These are phyloP conservation scores for Beauveria sp. DNA, from an alignment of 2,329 filamentous ascomycete species.

Conservation along the genomic window DNA sequence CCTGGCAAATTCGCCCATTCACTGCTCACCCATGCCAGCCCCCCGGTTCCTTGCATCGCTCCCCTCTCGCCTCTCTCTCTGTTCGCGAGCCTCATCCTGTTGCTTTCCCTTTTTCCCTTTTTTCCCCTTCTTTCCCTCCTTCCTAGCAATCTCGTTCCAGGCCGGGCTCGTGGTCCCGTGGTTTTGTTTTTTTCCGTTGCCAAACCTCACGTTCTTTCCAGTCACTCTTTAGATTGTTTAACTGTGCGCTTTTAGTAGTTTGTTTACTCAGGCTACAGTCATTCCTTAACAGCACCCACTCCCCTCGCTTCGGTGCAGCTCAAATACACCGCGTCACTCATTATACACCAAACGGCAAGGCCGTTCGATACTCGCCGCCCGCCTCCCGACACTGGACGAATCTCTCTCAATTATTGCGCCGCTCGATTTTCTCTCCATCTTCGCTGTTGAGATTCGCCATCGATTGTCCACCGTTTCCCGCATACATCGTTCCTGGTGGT, in stretches of 20 bases:
- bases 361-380: background rate
- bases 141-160: conserved; percentile 11
- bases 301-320: background rate
- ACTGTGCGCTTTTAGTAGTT: background rate
- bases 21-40: background rate
- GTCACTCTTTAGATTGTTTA: conserved; percentile 9
- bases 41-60: background rate
- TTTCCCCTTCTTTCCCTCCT: background rate
- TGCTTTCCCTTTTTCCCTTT: background rate
- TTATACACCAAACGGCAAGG: background rate
- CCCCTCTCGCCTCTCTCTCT: background rate
- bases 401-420: background rate
- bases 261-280: conserved; percentile 9
- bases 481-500: conserved; percentile 9
- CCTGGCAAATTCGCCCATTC: background rate
- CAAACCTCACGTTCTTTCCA: background rate
- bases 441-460: background rate
- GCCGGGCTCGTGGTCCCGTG: conserved; percentile 7
- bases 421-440: background rate
- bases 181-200: conserved; percentile 2
- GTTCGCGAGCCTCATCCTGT: conserved; percentile 3
- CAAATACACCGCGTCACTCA: conserved; percentile 6
- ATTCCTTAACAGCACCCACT: conserved; percentile 7
- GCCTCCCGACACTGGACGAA: background rate
- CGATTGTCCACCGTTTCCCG: background rate